These are phyloP conservation scores for Fraxinus ornus DNA, from an alignment of 305 asterid genomes.

Conservation along the genomic window DNA sequence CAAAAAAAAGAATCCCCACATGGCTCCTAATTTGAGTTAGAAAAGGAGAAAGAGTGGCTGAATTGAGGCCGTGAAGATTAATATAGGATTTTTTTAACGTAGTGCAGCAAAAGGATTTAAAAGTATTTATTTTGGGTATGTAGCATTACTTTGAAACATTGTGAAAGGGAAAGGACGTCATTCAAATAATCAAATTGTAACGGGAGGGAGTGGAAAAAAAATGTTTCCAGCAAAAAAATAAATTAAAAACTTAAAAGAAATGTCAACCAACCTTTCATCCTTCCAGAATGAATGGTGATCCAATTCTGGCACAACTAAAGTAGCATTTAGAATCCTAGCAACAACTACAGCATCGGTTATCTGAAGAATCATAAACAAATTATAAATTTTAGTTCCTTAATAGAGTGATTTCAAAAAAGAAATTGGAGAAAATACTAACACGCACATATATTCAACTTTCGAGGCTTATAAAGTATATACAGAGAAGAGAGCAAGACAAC, in stretches of 20 bases:
- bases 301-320: constrained; percentile 94
- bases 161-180: not conserved
- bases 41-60: not conserved
- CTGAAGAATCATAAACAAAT: constrained; percentile 46
- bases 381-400: constrained; percentile 24
- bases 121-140: not conserved
- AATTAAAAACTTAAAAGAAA: constrained; percentile 11
- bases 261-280: constrained; percentile 80
- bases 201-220: not conserved
- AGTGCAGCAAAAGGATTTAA: not conserved
- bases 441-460: constrained; percentile 17
- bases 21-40: not conserved
- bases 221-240: not conserved
- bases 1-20: not conserved
- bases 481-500: constrained; percentile 26
- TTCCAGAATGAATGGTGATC: constrained; percentile 98
- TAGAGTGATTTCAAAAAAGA: constrained; percentile 18
- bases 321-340: constrained; percentile 93
- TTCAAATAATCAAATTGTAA: not conserved
- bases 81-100: not conserved
- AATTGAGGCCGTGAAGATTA: not conserved
- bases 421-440: constrained; percentile 14
- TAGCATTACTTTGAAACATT: not conserved
- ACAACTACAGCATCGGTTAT: constrained; percentile 99
- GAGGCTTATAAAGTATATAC: constrained; percentile 12